Conservation (phyloP, 305 asterid genomes). For the Caryopteris hybrid region DNA sequence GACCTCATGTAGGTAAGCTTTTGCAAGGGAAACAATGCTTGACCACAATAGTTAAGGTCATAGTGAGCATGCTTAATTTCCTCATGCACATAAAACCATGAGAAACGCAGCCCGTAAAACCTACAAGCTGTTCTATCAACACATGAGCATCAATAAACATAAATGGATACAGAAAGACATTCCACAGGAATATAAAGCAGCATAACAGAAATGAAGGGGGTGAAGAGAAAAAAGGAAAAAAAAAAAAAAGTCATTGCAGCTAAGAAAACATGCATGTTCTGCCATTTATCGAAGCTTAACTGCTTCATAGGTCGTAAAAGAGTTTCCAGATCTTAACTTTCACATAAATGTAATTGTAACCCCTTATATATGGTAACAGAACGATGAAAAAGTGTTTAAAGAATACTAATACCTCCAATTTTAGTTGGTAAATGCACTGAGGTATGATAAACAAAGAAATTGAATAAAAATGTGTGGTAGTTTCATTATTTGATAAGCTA, state of each 20-base stretch:
- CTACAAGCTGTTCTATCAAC: background rate
- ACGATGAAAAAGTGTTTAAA: background rate
- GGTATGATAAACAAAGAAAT: background rate
- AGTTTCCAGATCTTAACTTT: background rate
- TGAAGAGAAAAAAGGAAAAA: background rate
- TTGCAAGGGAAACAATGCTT: constrained; percentile 8
- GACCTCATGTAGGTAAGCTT: constrained; percentile 4
- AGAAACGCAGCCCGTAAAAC: background rate
- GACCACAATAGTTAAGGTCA: constrained; percentile 8
- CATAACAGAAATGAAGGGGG: background rate
- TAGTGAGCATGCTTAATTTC: constrained; percentile 9
- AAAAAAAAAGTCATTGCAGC: background rate
- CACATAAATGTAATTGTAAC: background rate
- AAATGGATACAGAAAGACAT: background rate
- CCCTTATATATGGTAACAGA: constrained; percentile 1
- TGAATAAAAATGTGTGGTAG: constrained; percentile 12
- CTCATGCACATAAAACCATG: constrained; percentile 8
- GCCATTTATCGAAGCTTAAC: constrained; percentile 1
- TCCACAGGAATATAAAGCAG: constrained; percentile 2
- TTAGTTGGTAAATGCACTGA: constrained; percentile 8
- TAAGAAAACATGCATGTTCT: background rate
- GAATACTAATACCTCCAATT: background rate
- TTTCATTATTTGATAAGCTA: constrained; percentile 7
- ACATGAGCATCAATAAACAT: constrained; percentile 11
- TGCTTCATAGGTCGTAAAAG: background rate